phyloP scores from a whole-genome alignment of 2,329 filamentous ascomycete genomes.

The Fusarium sp. region DNA sequence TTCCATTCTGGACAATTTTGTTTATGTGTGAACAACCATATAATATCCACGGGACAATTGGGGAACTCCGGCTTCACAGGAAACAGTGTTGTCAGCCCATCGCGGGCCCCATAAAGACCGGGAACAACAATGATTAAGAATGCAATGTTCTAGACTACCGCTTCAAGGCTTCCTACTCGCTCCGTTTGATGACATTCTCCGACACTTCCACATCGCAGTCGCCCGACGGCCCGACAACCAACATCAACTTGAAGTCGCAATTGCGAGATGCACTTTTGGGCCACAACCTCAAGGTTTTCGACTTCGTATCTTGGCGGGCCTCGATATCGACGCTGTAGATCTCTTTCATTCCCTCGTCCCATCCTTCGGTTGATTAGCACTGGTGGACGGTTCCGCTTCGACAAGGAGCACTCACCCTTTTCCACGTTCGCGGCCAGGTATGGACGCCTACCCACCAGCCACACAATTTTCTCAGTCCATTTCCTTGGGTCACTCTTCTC shows the following conservation, averaged over 20 bases:
- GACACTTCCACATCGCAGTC: background rate
- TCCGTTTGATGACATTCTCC: background rate
- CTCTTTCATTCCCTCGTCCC: background rate
- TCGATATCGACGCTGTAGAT: background rate
- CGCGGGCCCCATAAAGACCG: no score
- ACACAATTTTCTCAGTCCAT: background rate
- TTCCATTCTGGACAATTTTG: no score
- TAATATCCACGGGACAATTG: no score
- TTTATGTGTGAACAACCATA: no score
- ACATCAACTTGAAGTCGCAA: background rate
- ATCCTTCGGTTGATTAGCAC: background rate
- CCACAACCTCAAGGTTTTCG: no score
- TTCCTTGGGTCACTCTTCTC: background rate
- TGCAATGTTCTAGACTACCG: no score
- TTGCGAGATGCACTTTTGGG: no score
- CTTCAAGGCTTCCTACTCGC: background rate
- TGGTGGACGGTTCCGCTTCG: background rate
- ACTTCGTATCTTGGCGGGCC: no score
- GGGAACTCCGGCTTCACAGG: no score
- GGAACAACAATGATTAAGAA: no score
- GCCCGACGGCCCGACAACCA: background rate
- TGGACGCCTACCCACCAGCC: accelerated
- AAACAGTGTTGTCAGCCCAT: no score
- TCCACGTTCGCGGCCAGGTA: background rate
- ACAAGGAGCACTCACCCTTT: background rate